Base-by-base conservation (phyloP, 768 basidiomycete species). In the Fomitopsis pulvina region DNA sequence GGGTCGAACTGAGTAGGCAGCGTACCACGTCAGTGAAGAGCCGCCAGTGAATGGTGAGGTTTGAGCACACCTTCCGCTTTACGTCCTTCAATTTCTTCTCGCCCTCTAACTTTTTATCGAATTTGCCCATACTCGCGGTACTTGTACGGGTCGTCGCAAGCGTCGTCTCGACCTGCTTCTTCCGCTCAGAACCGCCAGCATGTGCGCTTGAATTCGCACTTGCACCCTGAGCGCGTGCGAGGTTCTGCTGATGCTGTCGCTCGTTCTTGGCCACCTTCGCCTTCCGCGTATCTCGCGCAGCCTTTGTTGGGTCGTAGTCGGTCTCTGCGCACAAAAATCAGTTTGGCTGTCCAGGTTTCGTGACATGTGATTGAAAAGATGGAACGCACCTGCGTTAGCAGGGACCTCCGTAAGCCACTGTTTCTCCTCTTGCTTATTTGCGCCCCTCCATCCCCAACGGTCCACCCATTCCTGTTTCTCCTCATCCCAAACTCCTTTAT, bases 331-430 rank as follows among this genome's bases (percentile, higher is more conserved):
- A 12, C 16, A 37, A 25, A 48, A 47, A 25, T 20, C n/a, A 25
- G 12, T n/a, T 6, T 9, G 20, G n/a, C 18, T 28, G 11, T 7
- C 41, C 21, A 27, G 47, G 30, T 56, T 49, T 39, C 28, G 24
- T 22, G 45, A 11, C 21, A 26, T 18, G 26, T 16, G 22, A 45
- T 34, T 28, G 8, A 20, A n/a, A 16, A 5, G 47, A 14, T 25
- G 21, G 27, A 25, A 73, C 83, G 52, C 54, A 93, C 93, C 85
- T 60, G 90, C 89, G 62, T 92, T 81, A 39, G 74, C 72, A 60
- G 90, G 90, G 41, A 99, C 88, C 66, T 94, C 93, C 45, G 87
- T 82, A 50, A 95, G 75, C 94, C 95, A 98, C 64, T 92, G 87
- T 6, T 78, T 78, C 70, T 96, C 92, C 18, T 68, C 66, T 55